Conservation (phyloP, 495 filamentous ascomycete genomes). For the Venustampulla echinocandica region DNA sequence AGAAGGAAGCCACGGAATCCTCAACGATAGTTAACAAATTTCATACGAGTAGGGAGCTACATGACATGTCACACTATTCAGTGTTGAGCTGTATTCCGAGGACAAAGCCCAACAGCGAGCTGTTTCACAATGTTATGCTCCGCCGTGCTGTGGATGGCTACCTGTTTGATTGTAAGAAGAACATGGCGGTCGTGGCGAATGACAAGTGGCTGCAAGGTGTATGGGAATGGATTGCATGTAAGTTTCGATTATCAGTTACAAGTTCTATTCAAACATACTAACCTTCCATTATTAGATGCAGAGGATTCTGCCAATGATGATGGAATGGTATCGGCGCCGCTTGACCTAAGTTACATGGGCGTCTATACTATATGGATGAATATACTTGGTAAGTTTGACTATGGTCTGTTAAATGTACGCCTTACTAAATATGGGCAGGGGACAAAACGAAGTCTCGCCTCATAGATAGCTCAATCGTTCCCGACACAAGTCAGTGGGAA, state of each 20-base stretch:
- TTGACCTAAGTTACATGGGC: conserved; percentile 83
- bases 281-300: conserved; percentile 48
- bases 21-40: not conserved
- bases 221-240: conserved; percentile 71
- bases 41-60: conserved; percentile 11
- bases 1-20: not conserved
- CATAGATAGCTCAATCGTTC: conserved; percentile 29
- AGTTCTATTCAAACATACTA: too few species aligned
- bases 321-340: conserved; percentile 61
- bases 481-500: conserved; percentile 41
- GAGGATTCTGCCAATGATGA: conserved; percentile 53
- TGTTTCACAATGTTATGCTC: conserved; percentile 14
- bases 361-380: conserved; percentile 74
- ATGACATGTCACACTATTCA: conserved; percentile 14
- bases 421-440: conserved; percentile 21
- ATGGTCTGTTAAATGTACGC: not conserved
- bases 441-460: conserved; percentile 34
- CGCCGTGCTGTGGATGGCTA: conserved; percentile 61
- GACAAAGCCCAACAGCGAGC: not conserved
- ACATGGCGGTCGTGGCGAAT: conserved; percentile 57
- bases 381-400: conserved; percentile 46
- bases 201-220: conserved; percentile 67
- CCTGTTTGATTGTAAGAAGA: conserved; percentile 62
- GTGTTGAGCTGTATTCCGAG: not conserved
- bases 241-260: conserved; percentile 21